Base-by-base conservation (phyloP, 352 stramenopile genomes). In the Phytophthora ohioensis region DNA sequence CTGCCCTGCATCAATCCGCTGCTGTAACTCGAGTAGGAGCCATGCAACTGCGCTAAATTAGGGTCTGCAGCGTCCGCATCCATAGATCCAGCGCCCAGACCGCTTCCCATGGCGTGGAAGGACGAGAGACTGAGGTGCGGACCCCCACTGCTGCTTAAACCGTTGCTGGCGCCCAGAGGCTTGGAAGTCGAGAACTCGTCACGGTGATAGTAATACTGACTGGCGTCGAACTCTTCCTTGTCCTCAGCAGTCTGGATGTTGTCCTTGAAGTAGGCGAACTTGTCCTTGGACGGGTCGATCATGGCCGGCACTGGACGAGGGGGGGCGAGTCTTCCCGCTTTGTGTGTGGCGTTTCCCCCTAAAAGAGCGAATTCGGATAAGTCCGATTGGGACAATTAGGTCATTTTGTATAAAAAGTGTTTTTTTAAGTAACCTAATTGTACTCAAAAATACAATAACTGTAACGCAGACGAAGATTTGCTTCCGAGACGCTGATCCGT, bases 241-340 rank as follows among this genome's bases (percentile, higher is more conserved):
- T 95, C 88, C 73, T 95, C 88, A 27, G 86, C 86, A 4, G 86
- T 95, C 78, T 95, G 88, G 72, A 95, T 93, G 68, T 95, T 95
- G 72, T 95, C 86, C 76, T 95, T 95, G 70, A 95, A 95, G 76
- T 95, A 95, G 1, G 88, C 88, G 67, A 95, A 91, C 69, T 94
- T 94, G 79, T 95, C 88, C 67, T 95, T 95, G 30, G 85, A 95
- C 56, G 88, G 88, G 66, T 95, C 88, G 62, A 95, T 93, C 87
- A 94, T 94, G 48, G 55, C 61, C 55, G n/a, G 38, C 35, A 27
- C 21, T 27, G 55, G 27, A 51, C n/a, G 38, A 48, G 57, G 27
- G 36, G 36, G 21, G 12, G 57, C 17, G 11, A 52, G 56, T 34
- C 49, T 32, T 31, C n/a, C n/a, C 43, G 17, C 43, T 49, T 49